A percentile compares a stretch with the other conserved stretches of the same genome.
Conservation (phyloP, 2,329 filamentous ascomycete species). For the Hymenoscyphus salicellus region DNA sequence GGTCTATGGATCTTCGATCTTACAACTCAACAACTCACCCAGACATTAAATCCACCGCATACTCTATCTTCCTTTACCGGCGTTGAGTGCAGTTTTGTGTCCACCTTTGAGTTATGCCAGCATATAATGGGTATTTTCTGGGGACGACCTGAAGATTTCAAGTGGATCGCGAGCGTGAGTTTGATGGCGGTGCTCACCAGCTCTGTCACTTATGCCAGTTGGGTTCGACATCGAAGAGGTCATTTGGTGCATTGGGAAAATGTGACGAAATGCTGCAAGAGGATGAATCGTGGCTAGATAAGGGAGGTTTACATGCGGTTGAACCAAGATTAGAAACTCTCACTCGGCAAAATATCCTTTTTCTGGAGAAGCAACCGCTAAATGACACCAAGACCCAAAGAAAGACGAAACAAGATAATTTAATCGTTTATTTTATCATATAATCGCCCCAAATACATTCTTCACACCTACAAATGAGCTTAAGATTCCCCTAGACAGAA, state of each 20-base stretch:
- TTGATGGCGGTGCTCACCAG: conserved; percentile 35
- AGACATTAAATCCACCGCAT: conserved; percentile 37
- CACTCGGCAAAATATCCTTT: too few species aligned
- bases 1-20: conserved; percentile 46
- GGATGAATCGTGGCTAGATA: background rate
- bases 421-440: too few species aligned
- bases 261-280: conserved; percentile 3
- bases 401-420: too few species aligned
- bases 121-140: conserved; percentile 39
- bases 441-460: too few species aligned
- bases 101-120: conserved; percentile 42
- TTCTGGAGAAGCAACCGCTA: too few species aligned
- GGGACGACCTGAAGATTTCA: conserved; percentile 40
- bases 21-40: conserved; percentile 45
- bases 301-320: too few species aligned
- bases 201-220: conserved; percentile 38
- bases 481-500: too few species aligned
- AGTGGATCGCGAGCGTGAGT: conserved; percentile 40
- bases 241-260: conserved; percentile 44
- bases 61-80: conserved; percentile 43
- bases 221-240: conserved; percentile 40
- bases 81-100: conserved; percentile 41
- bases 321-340: too few species aligned
- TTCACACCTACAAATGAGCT: too few species aligned
- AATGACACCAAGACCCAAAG: too few species aligned